A percentile compares a stretch with the other conserved stretches of the same genome.
Conservation (phyloP, 2,329 filamentous ascomycete genomes). For the Aspergillus persii region DNA sequence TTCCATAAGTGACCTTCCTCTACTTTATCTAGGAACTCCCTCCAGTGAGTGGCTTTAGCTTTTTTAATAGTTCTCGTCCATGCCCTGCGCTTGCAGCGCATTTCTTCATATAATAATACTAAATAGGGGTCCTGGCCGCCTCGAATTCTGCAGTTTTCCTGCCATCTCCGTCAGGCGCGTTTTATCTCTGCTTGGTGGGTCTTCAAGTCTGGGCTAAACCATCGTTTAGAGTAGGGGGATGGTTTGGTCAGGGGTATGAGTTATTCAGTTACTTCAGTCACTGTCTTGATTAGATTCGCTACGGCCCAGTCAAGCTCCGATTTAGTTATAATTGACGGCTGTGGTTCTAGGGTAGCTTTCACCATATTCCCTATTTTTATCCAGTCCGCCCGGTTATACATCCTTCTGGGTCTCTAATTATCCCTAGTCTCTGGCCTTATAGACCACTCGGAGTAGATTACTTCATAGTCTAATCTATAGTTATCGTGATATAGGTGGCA, state of each 20-base stretch:
- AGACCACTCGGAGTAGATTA: constrained; percentile 23
- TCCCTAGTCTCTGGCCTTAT: too few species aligned
- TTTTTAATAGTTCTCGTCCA: constrained; percentile 23
- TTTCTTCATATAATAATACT: constrained; percentile 10
- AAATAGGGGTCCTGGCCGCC: constrained; percentile 8
- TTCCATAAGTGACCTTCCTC: constrained; percentile 17
- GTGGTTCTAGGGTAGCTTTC: constrained; percentile 2
- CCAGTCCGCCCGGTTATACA: constrained; percentile 15
- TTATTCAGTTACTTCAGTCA: constrained; percentile 8
- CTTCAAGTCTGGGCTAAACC: constrained; percentile 26
- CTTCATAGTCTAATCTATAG: constrained; percentile 22
- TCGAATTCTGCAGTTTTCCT: constrained; percentile 9
- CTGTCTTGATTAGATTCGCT: too few species aligned
- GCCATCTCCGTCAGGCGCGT: constrained; percentile 16
- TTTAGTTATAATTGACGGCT: too few species aligned
- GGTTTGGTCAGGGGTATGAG: constrained; percentile 8
- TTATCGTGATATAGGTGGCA: constrained; percentile 25
- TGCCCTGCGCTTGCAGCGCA: constrained; percentile 13
- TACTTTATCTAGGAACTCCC: constrained; percentile 22
- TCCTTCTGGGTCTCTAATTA: constrained; percentile 12
- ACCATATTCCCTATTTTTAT: constrained; percentile 7
- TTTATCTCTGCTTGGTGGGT: constrained; percentile 21
- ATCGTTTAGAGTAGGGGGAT: constrained; percentile 23
- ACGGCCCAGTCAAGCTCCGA: too few species aligned
- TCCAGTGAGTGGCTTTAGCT: constrained; percentile 20